These are phyloP conservation scores for Lactarius hatsudake DNA, from an alignment of 768 basidiomycete genomes.

Conservation along the genomic window DNA sequence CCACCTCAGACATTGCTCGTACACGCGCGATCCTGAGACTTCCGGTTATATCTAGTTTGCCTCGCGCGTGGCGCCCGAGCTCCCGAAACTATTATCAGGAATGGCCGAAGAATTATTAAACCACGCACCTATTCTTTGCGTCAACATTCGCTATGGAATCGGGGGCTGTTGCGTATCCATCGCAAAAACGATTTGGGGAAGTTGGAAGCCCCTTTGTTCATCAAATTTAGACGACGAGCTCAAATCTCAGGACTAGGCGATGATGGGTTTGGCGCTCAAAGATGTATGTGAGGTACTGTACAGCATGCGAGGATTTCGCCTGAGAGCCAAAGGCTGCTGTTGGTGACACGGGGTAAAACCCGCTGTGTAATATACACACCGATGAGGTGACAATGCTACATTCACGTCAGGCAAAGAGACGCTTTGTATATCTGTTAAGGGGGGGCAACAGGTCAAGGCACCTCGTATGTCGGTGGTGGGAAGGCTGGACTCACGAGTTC, in stretches of 20 bases:
- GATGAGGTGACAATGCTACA: slow-evolving; percentile 1
- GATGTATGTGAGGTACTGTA: background rate
- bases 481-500: slow-evolving; percentile 68
- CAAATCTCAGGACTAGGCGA: background rate
- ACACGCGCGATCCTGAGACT: too few relatives aligned
- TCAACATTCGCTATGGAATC: background rate
- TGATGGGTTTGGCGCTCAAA: background rate
- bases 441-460: background rate
- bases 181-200: background rate
- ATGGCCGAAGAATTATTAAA: too few relatives aligned
- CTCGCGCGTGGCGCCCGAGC: too few relatives aligned
- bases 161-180: background rate
- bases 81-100: too few relatives aligned
- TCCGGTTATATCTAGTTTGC: too few relatives aligned
- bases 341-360: background rate
- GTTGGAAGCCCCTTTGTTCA: background rate
- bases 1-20: too few relatives aligned
- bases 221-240: background rate
- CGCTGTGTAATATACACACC: background rate
- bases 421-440: slow-evolving; percentile 51
- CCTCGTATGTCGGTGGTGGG: background rate
- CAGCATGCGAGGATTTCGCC: too few relatives aligned
- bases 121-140: too few relatives aligned
- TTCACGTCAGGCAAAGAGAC: slow-evolving; percentile 42
- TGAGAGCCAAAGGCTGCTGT: too few relatives aligned